These are phyloP conservation scores for Zygosaccharomyces lentus DNA, from an alignment of 805 yeast genomes.

Conservation along the genomic window DNA sequence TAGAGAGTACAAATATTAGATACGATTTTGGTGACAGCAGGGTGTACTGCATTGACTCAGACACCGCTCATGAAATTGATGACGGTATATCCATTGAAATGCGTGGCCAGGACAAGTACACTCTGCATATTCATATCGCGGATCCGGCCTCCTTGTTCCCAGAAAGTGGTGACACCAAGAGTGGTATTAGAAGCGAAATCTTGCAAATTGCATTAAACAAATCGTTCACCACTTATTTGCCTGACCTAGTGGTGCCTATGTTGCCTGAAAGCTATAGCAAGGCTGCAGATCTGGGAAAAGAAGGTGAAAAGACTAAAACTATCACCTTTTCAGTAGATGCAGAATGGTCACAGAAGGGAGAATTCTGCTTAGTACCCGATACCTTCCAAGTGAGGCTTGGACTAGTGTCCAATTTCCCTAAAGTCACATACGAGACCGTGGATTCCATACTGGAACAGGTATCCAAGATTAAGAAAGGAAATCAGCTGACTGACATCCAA, in stretches of 20 bases:
- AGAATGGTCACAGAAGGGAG: slow-evolving; percentile 27
- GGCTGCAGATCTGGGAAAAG: slow-evolving; percentile 48
- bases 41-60: slow-evolving; percentile 81
- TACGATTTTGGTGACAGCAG: slow-evolving; percentile 46
- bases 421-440: slow-evolving; percentile 60
- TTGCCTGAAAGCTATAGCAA: slow-evolving; percentile 55
- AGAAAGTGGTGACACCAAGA: slow-evolving; percentile 22
- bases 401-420: slow-evolving; percentile 43
- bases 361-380: slow-evolving; percentile 22
- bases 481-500: slow-evolving; percentile 8
- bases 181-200: slow-evolving; percentile 31
- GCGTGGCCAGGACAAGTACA: slow-evolving; percentile 33
- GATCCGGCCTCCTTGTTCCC: slow-evolving; percentile 71
- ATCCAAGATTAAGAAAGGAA: slow-evolving; percentile 7
- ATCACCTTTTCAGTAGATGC: slow-evolving; percentile 42
- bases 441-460: slow-evolving; percentile 44
- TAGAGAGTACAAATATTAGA: slow-evolving; percentile 18
- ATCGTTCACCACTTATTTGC: slow-evolving; percentile 67
- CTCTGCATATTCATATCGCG: slow-evolving; percentile 72
- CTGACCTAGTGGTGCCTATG: slow-evolving; percentile 64
- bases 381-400: slow-evolving; percentile 40
- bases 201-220: slow-evolving; percentile 56
- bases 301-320: slow-evolving; percentile 43
- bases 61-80: slow-evolving; percentile 82
- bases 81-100: slow-evolving; percentile 74